phyloP scores from a whole-genome alignment of 2,329 filamentous ascomycete genomes.

The Bipolaris oryzae region DNA sequence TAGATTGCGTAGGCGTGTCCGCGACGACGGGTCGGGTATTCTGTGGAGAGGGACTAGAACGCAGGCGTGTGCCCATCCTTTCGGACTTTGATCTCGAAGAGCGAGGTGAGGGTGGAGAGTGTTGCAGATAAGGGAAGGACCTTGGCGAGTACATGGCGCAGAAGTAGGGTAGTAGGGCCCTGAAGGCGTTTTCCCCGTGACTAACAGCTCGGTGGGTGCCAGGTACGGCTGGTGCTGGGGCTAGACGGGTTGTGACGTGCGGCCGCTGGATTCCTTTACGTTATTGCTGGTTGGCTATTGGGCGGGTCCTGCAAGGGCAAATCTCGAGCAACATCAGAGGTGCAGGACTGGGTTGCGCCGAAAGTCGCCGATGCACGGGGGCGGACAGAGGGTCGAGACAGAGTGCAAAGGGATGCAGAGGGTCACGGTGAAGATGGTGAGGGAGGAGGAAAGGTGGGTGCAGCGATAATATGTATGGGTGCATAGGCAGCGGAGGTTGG shows the following conservation, averaged over 20 bases:
- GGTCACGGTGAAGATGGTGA: background rate
- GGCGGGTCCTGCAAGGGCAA: slow-evolving; percentile 31
- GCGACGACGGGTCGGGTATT: slow-evolving; percentile 18
- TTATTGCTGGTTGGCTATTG: slow-evolving; percentile 47
- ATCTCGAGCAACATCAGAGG: slow-evolving; percentile 32
- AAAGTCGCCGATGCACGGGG: slow-evolving; percentile 12
- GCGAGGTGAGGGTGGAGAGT: slow-evolving; percentile 43
- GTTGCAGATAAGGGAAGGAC: slow-evolving; percentile 52
- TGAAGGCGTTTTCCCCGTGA: slow-evolving; percentile 37
- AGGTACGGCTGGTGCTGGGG: slow-evolving; percentile 21
- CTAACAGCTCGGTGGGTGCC: slow-evolving; percentile 22
- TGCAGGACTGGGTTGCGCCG: slow-evolving; percentile 31
- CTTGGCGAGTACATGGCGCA: slow-evolving; percentile 54
- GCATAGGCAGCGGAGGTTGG: background rate
- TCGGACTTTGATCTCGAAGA: slow-evolving; percentile 21
- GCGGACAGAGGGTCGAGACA: slow-evolving; percentile 1
- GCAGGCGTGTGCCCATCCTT: slow-evolving; percentile 42
- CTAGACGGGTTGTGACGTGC: slow-evolving; percentile 39
- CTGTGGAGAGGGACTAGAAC: slow-evolving; percentile 24
- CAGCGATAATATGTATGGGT: slow-evolving; percentile 3
- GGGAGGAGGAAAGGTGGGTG: background rate
- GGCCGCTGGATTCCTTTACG: slow-evolving; percentile 40
- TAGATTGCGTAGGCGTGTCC: slow-evolving; percentile 15
- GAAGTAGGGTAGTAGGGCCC: slow-evolving; percentile 21
- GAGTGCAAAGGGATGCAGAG: background rate